Conservation (phyloP, 2,329 filamentous ascomycete genomes). For the Fusarium solani-melongenae region DNA sequence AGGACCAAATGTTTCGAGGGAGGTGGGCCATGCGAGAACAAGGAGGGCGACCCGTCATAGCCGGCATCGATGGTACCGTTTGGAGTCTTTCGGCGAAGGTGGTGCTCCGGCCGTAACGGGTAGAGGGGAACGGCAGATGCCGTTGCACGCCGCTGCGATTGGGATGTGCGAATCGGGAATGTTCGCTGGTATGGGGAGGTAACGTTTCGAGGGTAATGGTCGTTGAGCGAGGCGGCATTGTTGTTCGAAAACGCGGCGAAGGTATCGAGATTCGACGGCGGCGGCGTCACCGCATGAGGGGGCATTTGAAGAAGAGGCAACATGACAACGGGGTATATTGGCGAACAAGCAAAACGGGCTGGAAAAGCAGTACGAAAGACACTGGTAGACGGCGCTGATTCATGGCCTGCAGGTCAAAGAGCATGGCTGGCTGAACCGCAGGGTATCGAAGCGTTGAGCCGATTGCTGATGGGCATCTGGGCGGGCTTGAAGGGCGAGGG, state of each 20-base stretch:
- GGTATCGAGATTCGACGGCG: slow-evolving; percentile 53
- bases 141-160: slow-evolving; percentile 36
- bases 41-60: slow-evolving; percentile 85
- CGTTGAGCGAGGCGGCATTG: slow-evolving; percentile 27
- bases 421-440: slow-evolving; percentile 44
- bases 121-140: slow-evolving; percentile 30
- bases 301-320: slow-evolving; percentile 64
- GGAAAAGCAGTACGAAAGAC: slow-evolving; percentile 42
- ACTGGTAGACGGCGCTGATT: slow-evolving; percentile 47
- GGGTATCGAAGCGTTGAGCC: slow-evolving; percentile 31
- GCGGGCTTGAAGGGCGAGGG: slow-evolving; percentile 41
- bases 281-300: slow-evolving; percentile 60
- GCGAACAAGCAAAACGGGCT: slow-evolving; percentile 38
- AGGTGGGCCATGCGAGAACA: slow-evolving; percentile 78
- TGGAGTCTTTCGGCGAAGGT: slow-evolving; percentile 90
- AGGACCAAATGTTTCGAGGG: slow-evolving; percentile 87
- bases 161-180: slow-evolving; percentile 49
- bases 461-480: slow-evolving; percentile 54
- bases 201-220: slow-evolving; percentile 45
- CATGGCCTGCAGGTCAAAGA: slow-evolving; percentile 58
- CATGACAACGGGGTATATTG: slow-evolving; percentile 52
- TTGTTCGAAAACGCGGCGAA: slow-evolving; percentile 39
- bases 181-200: slow-evolving; percentile 39
- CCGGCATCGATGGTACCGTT: slow-evolving; percentile 92
- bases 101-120: slow-evolving; percentile 70